Conservation (phyloP, 2,329 filamentous ascomycete genomes). For the Polytolypa hystricis region DNA sequence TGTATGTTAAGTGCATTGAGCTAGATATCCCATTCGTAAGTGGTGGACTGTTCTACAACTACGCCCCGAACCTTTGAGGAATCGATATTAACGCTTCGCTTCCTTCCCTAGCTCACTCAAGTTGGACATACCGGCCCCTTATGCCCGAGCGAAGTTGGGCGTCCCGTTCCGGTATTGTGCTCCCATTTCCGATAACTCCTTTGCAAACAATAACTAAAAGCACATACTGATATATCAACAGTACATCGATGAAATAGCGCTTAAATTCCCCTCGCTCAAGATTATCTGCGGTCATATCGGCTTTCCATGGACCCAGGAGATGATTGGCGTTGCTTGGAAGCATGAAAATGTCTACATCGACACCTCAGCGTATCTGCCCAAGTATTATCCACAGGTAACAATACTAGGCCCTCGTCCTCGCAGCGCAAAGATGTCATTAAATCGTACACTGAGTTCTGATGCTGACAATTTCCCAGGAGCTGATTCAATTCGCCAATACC, state of each 20-base stretch:
- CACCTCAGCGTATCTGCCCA: conserved; percentile 15
- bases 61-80: too few relatives aligned
- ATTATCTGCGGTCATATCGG: conserved; percentile 17
- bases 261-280: conserved; percentile 16
- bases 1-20: conserved; percentile 19
- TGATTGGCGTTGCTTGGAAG: conserved; percentile 17
- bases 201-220: neutral
- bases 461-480: too few relatives aligned
- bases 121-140: conserved; percentile 18
- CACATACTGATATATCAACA: neutral
- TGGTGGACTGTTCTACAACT: too few relatives aligned
- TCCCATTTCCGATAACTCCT: too few relatives aligned
- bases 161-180: conserved; percentile 14
- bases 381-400: conserved; percentile 14
- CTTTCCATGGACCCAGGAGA: conserved; percentile 17
- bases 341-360: conserved; percentile 19
- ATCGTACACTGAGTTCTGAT: neutral
- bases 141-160: conserved; percentile 18
- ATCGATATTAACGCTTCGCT: too few relatives aligned
- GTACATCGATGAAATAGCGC: conserved; percentile 17
- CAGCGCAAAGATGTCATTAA: too few relatives aligned
- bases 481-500: conserved; percentile 17
- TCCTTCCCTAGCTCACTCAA: conserved; percentile 15
- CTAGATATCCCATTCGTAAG: conserved; percentile 17
- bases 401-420: neutral